A percentile compares a stretch with the other conserved stretches of the same genome.
These are phyloP conservation scores for Lactarius vividus DNA, from an alignment of 768 basidiomycete species.

Conservation along the genomic window DNA sequence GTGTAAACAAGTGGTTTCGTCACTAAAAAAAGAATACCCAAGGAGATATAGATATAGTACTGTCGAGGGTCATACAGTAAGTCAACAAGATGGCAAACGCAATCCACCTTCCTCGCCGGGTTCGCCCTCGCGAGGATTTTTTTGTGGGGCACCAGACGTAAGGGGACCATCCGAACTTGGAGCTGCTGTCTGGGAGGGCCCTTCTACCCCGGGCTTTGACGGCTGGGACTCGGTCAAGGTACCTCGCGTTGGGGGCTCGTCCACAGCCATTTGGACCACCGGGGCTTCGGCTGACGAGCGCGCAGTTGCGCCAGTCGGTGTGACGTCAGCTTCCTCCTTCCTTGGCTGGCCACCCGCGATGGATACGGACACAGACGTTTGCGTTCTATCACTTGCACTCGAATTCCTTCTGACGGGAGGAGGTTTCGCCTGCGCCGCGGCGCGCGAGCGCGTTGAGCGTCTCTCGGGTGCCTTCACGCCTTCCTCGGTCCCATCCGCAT, in stretches of 20 bases:
- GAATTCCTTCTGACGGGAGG: constrained; percentile 23
- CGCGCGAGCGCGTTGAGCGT: constrained; percentile 28
- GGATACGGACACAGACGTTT: constrained; percentile 28
- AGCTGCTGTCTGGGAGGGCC: neutral
- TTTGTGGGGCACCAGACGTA: neutral
- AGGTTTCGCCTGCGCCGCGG: constrained; percentile 24
- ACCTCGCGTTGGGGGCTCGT: neutral
- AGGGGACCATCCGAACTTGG: neutral
- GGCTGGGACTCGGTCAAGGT: constrained; percentile 2
- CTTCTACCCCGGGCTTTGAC: constrained; percentile 10
- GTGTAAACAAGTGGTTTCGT: neutral
- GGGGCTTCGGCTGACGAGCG: constrained; percentile 10
- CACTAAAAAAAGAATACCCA: neutral
- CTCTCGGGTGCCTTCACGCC: constrained; percentile 24
- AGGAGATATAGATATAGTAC: neutral
- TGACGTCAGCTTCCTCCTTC: constrained; percentile 19
- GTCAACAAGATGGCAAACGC: constrained; percentile 15
- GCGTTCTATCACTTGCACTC: constrained; percentile 28
- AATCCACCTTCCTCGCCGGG: constrained; percentile 19
- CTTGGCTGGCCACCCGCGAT: constrained; percentile 26
- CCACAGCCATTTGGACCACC: neutral
- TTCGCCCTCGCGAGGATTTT: constrained; percentile 15
- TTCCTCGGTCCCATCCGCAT: constrained; percentile 24
- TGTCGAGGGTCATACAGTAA: neutral
- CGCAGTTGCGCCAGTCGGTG: neutral